Percentiles rank a stretch among this genome's conserved stretches.
Conservation (phyloP, 1,139 yeast species). For the Candida labiduridarum region DNA sequence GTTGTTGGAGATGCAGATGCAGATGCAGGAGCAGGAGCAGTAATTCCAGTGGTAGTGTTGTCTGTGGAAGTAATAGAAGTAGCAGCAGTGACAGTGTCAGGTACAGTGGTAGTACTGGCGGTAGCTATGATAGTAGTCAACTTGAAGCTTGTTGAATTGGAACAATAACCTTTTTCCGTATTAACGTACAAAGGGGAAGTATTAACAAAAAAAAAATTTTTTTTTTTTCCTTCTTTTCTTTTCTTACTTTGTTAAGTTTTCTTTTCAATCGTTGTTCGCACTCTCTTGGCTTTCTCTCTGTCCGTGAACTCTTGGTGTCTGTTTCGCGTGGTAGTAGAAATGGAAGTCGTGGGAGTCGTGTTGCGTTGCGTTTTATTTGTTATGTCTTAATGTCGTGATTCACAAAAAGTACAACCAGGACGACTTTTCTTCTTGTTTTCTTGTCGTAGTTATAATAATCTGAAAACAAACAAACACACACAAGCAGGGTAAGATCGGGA, state of each 20-base stretch:
- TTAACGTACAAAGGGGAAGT: slow-evolving; percentile 7
- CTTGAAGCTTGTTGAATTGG: background rate
- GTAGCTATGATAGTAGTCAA: slow-evolving; percentile 1
- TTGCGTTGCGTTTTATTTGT: background rate
- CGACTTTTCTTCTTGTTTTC: background rate
- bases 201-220: slow-evolving; percentile 1
- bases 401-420: background rate
- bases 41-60: background rate
- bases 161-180: slow-evolving; percentile 4
- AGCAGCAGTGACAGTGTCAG: background rate
- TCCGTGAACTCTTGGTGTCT: background rate
- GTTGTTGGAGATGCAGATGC: background rate
- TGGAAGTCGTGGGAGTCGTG: background rate
- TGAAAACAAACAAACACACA: background rate
- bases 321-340: background rate
- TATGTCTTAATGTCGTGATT: slow-evolving; percentile 2
- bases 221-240: background rate
- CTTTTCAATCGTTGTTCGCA: background rate
- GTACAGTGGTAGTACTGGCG: background rate
- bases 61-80: background rate
- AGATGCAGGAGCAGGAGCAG: background rate
- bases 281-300: background rate
- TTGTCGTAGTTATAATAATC: background rate
- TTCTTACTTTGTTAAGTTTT: background rate
- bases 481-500: background rate